phyloP scores from a whole-genome alignment of 179 eudicot genomes.

The Patellifolia procumbens region DNA sequence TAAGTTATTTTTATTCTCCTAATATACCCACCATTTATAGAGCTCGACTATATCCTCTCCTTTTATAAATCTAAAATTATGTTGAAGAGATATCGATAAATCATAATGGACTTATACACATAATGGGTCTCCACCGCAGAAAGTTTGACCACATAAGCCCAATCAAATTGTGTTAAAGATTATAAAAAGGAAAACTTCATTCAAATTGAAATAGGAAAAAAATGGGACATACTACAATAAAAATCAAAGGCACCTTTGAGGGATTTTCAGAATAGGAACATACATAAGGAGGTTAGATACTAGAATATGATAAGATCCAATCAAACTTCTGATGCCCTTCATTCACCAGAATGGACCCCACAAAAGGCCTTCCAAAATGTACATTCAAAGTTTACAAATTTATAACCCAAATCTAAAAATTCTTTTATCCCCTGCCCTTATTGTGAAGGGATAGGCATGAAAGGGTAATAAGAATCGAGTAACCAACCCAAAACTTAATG shows the following conservation, averaged over 20 bases:
- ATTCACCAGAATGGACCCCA: conserved; percentile 11
- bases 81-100: no score
- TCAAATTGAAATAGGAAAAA: not conserved
- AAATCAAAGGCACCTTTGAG: conserved; percentile 1
- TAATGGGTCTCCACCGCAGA: no score
- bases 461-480: not conserved
- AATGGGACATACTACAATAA: conserved; percentile 12
- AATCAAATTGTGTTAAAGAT: no score
- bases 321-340: conserved; percentile 13
- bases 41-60: no score
- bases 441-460: not conserved
- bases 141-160: no score
- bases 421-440: not conserved
- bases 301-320: not conserved
- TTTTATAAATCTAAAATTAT: no score
- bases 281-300: not conserved
- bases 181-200: not conserved
- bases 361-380: conserved; percentile 10
- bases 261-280: not conserved
- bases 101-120: no score
- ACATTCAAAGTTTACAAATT: conserved; percentile 10
- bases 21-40: no score
- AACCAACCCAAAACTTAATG: not conserved
- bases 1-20: no score
- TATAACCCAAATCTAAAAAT: not conserved